A percentile compares a stretch with the other conserved stretches of the same genome.
These are phyloP conservation scores for Fusarium torreyae DNA, from an alignment of 2,329 filamentous ascomycete genomes.

Conservation along the genomic window DNA sequence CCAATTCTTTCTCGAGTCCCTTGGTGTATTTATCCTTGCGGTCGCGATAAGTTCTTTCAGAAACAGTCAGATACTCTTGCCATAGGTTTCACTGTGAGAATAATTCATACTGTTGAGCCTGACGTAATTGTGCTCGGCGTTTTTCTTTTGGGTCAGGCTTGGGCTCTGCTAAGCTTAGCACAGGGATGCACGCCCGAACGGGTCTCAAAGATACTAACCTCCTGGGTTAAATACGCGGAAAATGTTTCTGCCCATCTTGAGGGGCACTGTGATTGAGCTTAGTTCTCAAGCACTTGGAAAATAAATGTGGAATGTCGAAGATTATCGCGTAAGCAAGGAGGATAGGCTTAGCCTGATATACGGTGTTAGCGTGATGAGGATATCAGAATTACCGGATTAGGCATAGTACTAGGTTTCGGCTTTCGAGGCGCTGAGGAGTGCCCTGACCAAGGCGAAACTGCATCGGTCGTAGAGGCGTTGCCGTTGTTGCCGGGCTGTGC, in stretches of 20 bases:
- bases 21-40: conserved; percentile 35
- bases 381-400: conserved; percentile 21
- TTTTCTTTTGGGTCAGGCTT: conserved; percentile 35
- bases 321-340: background rate
- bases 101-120: conserved; percentile 29
- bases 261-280: no score
- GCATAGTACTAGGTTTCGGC: background rate
- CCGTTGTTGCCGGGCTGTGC: background rate
- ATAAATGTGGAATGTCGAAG: no score
- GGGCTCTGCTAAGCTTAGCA: conserved; percentile 5
- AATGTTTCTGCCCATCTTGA: conserved; percentile 43
- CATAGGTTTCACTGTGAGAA: background rate
- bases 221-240: conserved; percentile 56
- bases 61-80: background rate
- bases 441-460: background rate
- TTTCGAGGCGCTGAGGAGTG: background rate
- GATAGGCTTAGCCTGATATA: no score
- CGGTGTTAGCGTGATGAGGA: conserved; percentile 24
- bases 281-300: no score
- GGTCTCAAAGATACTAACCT: conserved; percentile 34
- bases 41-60: conserved; percentile 27
- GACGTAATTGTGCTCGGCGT: conserved; percentile 31
- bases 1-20: conserved; percentile 26
- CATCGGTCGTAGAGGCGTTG: background rate
- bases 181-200: background rate